Conservation (phyloP, 1,139 yeast genomes). For the Pneumocystis jirovecii region DNA sequence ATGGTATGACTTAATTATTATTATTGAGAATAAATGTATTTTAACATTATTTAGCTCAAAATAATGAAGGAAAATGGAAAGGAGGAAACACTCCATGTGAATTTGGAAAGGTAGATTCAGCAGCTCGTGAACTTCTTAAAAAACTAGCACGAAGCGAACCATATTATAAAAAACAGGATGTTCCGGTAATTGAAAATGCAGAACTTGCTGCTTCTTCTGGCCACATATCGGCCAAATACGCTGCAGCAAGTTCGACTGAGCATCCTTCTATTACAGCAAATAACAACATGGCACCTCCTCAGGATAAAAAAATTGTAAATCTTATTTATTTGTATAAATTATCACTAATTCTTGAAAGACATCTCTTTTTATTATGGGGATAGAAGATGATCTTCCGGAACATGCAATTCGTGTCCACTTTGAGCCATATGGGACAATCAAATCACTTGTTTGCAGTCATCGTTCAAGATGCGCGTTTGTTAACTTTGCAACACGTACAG, state of each 20-base stretch:
- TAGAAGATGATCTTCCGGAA: constrained; percentile 52
- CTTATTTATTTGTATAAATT: neutral
- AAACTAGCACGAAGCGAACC: constrained; percentile 30
- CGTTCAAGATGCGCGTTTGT: constrained; percentile 54
- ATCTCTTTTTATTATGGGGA: constrained; percentile 60
- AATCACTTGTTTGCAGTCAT: constrained; percentile 41
- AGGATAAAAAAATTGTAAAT: constrained; percentile 27
- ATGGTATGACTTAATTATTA: constrained; percentile 17
- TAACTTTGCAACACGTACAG: constrained; percentile 33
- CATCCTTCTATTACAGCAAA: constrained; percentile 7
- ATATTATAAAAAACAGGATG: constrained; percentile 17
- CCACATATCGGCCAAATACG: neutral
- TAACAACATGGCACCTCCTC: constrained; percentile 35
- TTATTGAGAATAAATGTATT: constrained; percentile 41
- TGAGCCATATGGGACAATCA: constrained; percentile 32
- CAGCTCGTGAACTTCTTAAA: constrained; percentile 27
- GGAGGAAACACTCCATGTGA: constrained; percentile 25
- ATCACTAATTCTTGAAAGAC: constrained; percentile 1
- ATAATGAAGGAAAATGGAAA: constrained; percentile 22
- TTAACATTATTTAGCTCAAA: constrained; percentile 30
- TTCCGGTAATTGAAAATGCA: neutral
- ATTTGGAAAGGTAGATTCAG: constrained; percentile 23
- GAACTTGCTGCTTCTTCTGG: neutral
- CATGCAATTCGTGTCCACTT: constrained; percentile 40
- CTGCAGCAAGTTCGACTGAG: constrained; percentile 4